Base-by-base conservation (phyloP, 2,329 filamentous ascomycete species). In the Alternaria burnsii region DNA sequence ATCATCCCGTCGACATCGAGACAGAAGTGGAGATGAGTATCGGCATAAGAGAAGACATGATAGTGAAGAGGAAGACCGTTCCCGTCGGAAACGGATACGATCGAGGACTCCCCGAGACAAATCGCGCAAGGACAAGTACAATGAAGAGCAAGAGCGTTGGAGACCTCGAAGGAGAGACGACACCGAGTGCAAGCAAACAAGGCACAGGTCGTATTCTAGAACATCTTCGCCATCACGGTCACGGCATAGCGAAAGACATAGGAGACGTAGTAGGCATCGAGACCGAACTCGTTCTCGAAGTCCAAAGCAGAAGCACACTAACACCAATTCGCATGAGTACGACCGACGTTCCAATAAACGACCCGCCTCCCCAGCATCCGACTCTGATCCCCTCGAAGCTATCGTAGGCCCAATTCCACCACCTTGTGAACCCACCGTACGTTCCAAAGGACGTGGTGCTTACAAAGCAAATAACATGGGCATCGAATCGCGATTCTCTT, bases 401-500 rank as follows among this genome's bases (percentile, higher is more conserved):
- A 81, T 94, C 20, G 89, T 97, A 34, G 94, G 93, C 0, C 93
- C 93, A 20, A 78, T 82, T 1, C 88, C 86, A 9, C 88, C 89
- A 28, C 84, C 84, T 20, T 80, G 79, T 4, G 66, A 74, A 36
- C 71, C 74, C 32, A 65, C 67, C 30, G 73, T 87, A 32, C 84
- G 80, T 44, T 69, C 71, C 16, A 71, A 72, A 24, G 55, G 75
- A 46, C 74, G 75, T n/a, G 74, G 74, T 28, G 73, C 71, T 8
- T 65, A 71, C 42, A 77, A 74, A 59, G 59, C 65, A 24, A 71
- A 66, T 18, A 64, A 65, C 3, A 68, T 88, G 26, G 88, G 86
- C 10, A 96, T 97, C 66, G 93, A 97, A 72, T 83, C 86, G 24
- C 91, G 91, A 53, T 98, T 97, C 76, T 89, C 90, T 1, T 82